Base-by-base conservation (phyloP, 2,329 filamentous ascomycete genomes). In the Scedosporium aurantiacum region DNA sequence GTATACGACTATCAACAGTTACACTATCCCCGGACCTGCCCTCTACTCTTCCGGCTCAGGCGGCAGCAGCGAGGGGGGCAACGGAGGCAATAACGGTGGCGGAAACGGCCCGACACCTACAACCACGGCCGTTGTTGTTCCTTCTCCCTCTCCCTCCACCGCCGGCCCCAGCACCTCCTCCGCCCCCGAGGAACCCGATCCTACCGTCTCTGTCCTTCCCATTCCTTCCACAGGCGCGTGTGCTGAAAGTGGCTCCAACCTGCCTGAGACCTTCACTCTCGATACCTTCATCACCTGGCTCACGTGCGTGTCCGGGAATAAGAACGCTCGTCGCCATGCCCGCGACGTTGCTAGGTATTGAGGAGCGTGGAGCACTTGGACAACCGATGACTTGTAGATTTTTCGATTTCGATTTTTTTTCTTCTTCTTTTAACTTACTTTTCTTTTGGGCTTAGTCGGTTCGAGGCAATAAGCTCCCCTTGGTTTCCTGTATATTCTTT, bases 21-120 rank as follows among this genome's bases (percentile, higher is more conserved):
- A 71, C 41, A 63, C 62, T 7, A 69, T 71, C 1, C 69, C 70
- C 0, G 68, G 69, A 0, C 69, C 70, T 55, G 66, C 67, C 16
- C 47, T 71, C 61, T 69, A 60, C 41, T 23, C 52, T 37, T 58
- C 61, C 37, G 63, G 61, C 47, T 7, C 47, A 8, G 50, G 27
- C 41, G 40, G 28, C 56, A 18, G 28, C n/a, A 18, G 41, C n/a
- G 54, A 12, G 4, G 54, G 54, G 10, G 43, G 27, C 32, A 18
- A 41, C 28, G n/a, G 25, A 2, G 58, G 43, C 14, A 60, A 59
- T 41, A 27, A 18, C 57, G 41, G 57, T 21, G 12, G 41, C 43
- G 10, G 27, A 3, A 54, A 23, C 50, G 16, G 16, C 21, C 4
- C 50, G 12, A 54, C 50, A 2, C 50, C 50, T 27, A 54, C 50